Percentiles rank a stretch among this genome's conserved stretches.
phyloP scores from a whole-genome alignment of 306 rosid genomes.

The Malus orientalis region DNA sequence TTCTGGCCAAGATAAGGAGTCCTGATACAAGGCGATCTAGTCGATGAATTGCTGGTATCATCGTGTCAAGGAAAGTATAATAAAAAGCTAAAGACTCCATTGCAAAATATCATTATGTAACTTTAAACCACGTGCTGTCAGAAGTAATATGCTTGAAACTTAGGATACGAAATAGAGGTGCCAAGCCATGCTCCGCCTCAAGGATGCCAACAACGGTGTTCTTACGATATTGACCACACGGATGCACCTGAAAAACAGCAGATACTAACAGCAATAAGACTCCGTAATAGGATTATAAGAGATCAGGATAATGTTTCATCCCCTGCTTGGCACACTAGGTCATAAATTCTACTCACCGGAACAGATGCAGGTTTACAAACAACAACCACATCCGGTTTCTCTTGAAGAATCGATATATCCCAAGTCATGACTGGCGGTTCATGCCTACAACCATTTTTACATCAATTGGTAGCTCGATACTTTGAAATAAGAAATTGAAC shows the following conservation, averaged over 20 bases:
- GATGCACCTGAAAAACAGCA: constrained; percentile 70
- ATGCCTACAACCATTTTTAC: constrained; percentile 46
- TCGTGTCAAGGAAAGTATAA: constrained; percentile 51
- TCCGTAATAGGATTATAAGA: not conserved
- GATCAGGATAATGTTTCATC: not conserved
- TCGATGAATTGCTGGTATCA: constrained; percentile 70
- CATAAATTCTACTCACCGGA: constrained; percentile 49
- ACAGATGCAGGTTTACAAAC: constrained; percentile 83
- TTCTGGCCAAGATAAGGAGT: constrained; percentile 91
- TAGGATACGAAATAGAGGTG: constrained; percentile 92
- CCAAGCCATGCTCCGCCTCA: constrained; percentile 80
- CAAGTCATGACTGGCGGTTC: constrained; percentile 86
- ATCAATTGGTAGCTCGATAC: constrained; percentile 30
- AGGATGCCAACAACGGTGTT: constrained; percentile 92
- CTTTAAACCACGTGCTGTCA: constrained; percentile 1
- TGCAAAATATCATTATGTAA: not conserved
- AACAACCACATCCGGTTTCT: constrained; percentile 57
- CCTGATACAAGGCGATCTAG: constrained; percentile 95
- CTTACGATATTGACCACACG: constrained; percentile 97
- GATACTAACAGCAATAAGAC: constrained; percentile 24
- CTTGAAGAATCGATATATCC: constrained; percentile 43
- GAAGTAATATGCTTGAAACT: not conserved
- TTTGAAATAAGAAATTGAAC: not conserved
- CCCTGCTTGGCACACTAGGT: not conserved
- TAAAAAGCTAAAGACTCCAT: constrained; percentile 3